These are phyloP conservation scores for Rhizopus microsporus DNA, from an alignment of 371 early-diverging fungal genomes.

Conservation along the genomic window DNA sequence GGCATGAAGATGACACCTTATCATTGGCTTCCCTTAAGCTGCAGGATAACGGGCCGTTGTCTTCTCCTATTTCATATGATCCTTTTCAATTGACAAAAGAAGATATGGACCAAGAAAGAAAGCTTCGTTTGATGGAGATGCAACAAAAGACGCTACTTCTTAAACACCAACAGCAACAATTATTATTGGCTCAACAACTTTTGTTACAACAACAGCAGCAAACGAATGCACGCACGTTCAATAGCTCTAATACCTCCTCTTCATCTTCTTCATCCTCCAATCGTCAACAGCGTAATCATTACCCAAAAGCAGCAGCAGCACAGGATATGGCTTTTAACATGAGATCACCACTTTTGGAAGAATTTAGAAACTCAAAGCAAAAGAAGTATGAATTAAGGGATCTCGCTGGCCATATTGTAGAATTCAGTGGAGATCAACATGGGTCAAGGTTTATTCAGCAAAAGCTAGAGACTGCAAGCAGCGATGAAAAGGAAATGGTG, in stretches of 20 bases:
- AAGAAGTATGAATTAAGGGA: slow-evolving; percentile 93
- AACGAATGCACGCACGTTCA: too few relatives aligned
- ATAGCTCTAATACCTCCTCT: not conserved
- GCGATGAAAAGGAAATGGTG: slow-evolving; percentile 93
- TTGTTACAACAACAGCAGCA: slow-evolving; percentile 23
- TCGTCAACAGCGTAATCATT: too few relatives aligned
- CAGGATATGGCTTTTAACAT: slow-evolving; percentile 17
- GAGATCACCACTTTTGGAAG: slow-evolving; percentile 84
- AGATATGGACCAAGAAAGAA: slow-evolving; percentile 39
- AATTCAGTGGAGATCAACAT: slow-evolving; percentile 98
- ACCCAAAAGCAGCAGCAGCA: too few relatives aligned
- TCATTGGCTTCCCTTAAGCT: too few relatives aligned
- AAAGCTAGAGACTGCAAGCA: slow-evolving; percentile 74
- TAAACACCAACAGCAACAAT: slow-evolving; percentile 53
- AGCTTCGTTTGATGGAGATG: slow-evolving; percentile 53
- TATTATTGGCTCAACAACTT: slow-evolving; percentile 51
- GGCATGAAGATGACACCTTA: too few relatives aligned
- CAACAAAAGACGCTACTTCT: slow-evolving; percentile 54
- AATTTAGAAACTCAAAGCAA: slow-evolving; percentile 91
- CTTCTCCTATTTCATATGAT: slow-evolving; percentile 32
- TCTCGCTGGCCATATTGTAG: slow-evolving; percentile 89
- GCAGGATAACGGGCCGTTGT: slow-evolving; percentile 22
- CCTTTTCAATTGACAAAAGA: slow-evolving; percentile 21
- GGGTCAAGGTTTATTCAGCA: slow-evolving; percentile 73
- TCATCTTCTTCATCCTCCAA: not conserved